Conservation (phyloP, 1,139 yeast species). For the Fermentozyma sake region DNA sequence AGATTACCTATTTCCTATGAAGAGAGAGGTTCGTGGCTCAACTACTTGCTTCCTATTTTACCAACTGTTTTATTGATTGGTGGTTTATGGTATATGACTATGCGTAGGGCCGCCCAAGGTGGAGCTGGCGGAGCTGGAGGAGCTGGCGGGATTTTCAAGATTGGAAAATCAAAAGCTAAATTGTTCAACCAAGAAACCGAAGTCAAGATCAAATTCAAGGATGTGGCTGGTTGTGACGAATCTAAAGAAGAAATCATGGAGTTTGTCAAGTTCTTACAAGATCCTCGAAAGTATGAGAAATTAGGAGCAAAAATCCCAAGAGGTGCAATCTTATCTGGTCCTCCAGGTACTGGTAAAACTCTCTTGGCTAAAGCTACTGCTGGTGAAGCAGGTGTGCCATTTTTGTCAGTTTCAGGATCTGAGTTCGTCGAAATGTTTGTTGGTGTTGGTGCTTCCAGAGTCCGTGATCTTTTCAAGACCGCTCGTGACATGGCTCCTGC, state of each 20-base stretch:
- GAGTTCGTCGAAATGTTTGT: conserved; percentile 82
- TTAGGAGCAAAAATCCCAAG: conserved; percentile 81
- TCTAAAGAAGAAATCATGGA: conserved; percentile 85
- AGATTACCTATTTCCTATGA: conserved; percentile 63
- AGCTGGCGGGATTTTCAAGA: conserved; percentile 57
- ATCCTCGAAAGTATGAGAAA: conserved; percentile 68
- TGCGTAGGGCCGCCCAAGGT: conserved; percentile 47
- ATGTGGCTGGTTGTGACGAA: conserved; percentile 82
- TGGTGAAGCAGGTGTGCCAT: conserved; percentile 83
- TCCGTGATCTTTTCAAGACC: conserved; percentile 73
- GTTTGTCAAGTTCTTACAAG: conserved; percentile 72
- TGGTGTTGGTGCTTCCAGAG: conserved; percentile 81
- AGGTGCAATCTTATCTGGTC: conserved; percentile 80
- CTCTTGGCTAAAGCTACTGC: conserved; percentile 79
- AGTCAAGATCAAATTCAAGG: conserved; percentile 67
- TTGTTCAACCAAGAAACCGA: conserved; percentile 67
- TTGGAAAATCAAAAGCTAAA: conserved; percentile 68
- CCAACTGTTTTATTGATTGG: conserved; percentile 71
- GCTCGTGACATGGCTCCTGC: conserved; percentile 82
- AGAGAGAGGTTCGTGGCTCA: conserved; percentile 56
- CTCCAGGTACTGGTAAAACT: conserved; percentile 88
- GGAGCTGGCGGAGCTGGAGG: conserved; percentile 45
- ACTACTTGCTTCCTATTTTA: conserved; percentile 53
- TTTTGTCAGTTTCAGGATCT: conserved; percentile 76
- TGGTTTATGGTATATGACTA: conserved; percentile 67